Conservation (phyloP, 768 basidiomycete genomes). For the Pleurotus ostreatus region DNA sequence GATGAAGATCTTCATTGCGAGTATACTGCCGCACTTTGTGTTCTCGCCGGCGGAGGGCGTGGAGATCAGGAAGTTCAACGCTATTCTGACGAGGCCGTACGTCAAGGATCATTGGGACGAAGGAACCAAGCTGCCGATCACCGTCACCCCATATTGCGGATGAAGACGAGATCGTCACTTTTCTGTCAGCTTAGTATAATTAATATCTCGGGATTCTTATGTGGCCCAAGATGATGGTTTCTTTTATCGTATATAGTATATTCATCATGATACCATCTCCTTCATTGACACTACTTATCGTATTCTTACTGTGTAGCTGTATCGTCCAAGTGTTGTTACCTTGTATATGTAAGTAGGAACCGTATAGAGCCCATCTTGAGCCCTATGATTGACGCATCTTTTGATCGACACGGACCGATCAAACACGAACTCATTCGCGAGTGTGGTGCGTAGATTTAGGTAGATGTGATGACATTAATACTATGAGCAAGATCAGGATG, state of each 20-base stretch:
- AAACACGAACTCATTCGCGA: no score
- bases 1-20: conserved; percentile 47
- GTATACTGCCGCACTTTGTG: conserved; percentile 39
- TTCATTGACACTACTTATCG: background rate
- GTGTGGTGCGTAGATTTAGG: no score
- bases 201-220: background rate
- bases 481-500: no score
- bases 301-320: background rate
- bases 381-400: no score
- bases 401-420: no score
- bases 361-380: background rate
- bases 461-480: no score
- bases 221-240: background rate
- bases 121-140: conserved; percentile 38
- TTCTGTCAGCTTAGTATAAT: background rate
- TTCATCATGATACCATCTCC: no score
- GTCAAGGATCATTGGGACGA: conserved; percentile 34
- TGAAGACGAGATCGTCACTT: background rate
- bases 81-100: conserved; percentile 47
- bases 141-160: conserved; percentile 20
- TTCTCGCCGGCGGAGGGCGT: conserved; percentile 38
- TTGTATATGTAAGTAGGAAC: background rate
- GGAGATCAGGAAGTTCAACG: conserved; percentile 42
- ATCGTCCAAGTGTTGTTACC: background rate
- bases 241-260: background rate